Base-by-base conservation (phyloP, 1,284 basidiomycete species). In the Spongiforma sp. region DNA sequence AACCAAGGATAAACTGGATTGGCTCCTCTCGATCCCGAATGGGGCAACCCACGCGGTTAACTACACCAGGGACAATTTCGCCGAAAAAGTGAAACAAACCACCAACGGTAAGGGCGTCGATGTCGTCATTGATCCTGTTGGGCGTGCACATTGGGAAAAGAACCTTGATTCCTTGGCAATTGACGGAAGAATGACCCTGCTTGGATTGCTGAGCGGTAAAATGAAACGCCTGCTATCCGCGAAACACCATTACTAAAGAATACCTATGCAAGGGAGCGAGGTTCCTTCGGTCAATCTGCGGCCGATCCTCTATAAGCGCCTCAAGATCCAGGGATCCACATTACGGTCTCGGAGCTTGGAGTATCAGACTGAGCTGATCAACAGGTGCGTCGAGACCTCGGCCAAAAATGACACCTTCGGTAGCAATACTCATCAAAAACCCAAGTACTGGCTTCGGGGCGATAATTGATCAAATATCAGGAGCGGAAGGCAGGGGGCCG, bases 51-150 rank as follows among this genome's bases (percentile, higher is more conserved):
- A 94, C 71, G 88, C 83, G 9, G 89, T 93, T 66, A 97, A 97
- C 77, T 97, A 98, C 82, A 94, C 90, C 73, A 92, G 87, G 1
- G 84, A 94, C 70, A 86, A 94, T 73, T 96, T 95, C 76, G 83
- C 90, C 48, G 81, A 84, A 65, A 86, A 86, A 65, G 86, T 90
- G n/a, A 86, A 87, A 76, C 81, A 82, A 67, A 82, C 82, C 21
- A 95, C 93, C 1, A 75, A 80, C 46, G 84, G 83, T 41, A 86
- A 86, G 67, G 93, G 93, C 26, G 93, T 89, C 17, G 84, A 96
- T 77, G 86, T 98, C 32, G 82, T 98, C 57, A 85, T 99, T 71
- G 96, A 99, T 79, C 94, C 96, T 71, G 90, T 96, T 56, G 94
- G 93, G 30, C 87, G 87, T 68, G 89, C 84, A 41, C 96, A 98